Evolutionary conservation across 2,329 filamentous ascomycete genomes (phyloP), one percentile per base, ranked within the genome.

Genomic region (Fusarium pseudograminearum): DNA sequence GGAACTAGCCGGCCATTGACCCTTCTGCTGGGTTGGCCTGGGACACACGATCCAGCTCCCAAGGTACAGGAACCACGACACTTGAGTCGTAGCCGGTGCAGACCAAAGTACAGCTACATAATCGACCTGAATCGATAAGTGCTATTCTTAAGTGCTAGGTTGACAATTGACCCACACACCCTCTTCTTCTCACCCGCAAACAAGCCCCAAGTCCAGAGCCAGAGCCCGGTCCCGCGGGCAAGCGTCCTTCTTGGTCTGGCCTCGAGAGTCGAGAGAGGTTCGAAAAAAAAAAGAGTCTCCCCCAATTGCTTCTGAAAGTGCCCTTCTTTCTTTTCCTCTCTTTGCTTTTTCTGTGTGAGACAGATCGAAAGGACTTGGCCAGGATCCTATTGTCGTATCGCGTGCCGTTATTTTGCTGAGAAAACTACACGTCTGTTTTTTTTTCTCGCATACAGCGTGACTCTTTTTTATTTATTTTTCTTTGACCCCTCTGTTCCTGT

Each of bases 101-200:
- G 1, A 14, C 5, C 1, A 3, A 26, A 7, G 45, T 67, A 67
- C n/a, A 26, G 10, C 22, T 64, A 64, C 57, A 28, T 24, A 15
- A 31, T 22, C 24, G 26, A 33, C 31, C 47, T 61, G 61, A 61
- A 66, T 65, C 47, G 7, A 65, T 54, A 31, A 52, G 34, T 66
- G 61, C 36, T 54, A 65, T 65, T 60, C 61, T 65, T 59, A 65
- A 59, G 59, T 69, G 66, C 60, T 65, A 55, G 54, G 31, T 52
- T 46, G 44, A 53, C 40, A 18, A 18, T 26, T 26, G 67, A 54
- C 50, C 67, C 67, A 70, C 67, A 70, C 67, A 54, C 50, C 45
- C 64, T 45, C 50, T 28, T 47, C 40, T 15, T 28, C 28, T 30
- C 18, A 20, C 30, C 30, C 28, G 22, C 30, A 40, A 22, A 22